A percentile compares a stretch with the other conserved stretches of the same genome.
phyloP scores from a whole-genome alignment of 2,329 filamentous ascomycete species.

The Gyromitra esculenta region DNA sequence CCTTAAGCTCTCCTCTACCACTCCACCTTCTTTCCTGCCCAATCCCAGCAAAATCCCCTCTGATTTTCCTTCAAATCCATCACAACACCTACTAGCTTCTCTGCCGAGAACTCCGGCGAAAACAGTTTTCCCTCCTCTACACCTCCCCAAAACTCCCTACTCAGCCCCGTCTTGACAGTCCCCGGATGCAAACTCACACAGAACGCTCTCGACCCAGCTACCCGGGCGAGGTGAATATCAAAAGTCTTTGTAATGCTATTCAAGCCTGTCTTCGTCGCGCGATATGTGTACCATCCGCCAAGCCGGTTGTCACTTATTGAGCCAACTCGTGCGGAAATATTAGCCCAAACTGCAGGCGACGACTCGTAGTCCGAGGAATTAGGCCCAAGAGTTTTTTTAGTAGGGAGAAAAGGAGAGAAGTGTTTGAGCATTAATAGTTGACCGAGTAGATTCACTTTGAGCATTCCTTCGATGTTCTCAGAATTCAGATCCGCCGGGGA shows the following conservation, averaged over 20 bases:
- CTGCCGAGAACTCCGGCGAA: slow-evolving; percentile 72
- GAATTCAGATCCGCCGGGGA: slow-evolving; percentile 72
- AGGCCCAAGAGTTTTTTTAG: slow-evolving; percentile 62
- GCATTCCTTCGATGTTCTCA: slow-evolving; percentile 71
- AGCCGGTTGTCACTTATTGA: slow-evolving; percentile 71
- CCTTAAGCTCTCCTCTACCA: slow-evolving; percentile 62
- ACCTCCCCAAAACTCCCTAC: slow-evolving; percentile 75
- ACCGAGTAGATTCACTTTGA: slow-evolving; percentile 77
- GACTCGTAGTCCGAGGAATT: slow-evolving; percentile 9
- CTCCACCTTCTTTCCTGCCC: slow-evolving; percentile 71
- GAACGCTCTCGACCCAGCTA: slow-evolving; percentile 69
- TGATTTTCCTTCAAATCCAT: slow-evolving; percentile 63
- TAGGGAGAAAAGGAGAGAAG: slow-evolving; percentile 75
- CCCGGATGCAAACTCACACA: slow-evolving; percentile 80
- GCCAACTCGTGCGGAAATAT: slow-evolving; percentile 81
- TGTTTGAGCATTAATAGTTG: slow-evolving; percentile 81
- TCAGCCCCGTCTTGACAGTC: slow-evolving; percentile 79
- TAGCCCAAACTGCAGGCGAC: slow-evolving; percentile 71
- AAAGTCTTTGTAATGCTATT: slow-evolving; percentile 76
- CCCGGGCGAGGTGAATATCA: slow-evolving; percentile 71
- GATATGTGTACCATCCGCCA: slow-evolving; percentile 85
- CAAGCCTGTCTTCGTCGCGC: slow-evolving; percentile 78
- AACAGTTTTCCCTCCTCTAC: slow-evolving; percentile 73
- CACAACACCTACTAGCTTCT: slow-evolving; percentile 71
- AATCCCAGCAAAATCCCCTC: slow-evolving; percentile 75